These are phyloP conservation scores for Pyricularia sp. DNA, from an alignment of 2,329 filamentous ascomycete genomes.

Conservation along the genomic window DNA sequence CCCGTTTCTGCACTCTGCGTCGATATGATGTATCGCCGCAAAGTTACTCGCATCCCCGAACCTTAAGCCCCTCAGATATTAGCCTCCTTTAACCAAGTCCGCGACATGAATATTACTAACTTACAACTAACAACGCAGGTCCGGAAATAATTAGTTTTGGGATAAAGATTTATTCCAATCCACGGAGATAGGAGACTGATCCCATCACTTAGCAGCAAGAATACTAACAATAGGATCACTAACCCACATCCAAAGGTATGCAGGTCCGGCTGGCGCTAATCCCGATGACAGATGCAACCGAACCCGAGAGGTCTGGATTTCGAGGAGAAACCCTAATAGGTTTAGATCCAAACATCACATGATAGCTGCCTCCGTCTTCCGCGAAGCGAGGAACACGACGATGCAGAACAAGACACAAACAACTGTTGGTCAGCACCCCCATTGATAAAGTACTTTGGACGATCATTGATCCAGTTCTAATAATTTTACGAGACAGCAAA, in stretches of 20 bases:
- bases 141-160: background rate
- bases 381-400: background rate
- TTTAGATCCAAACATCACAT: background rate
- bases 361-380: background rate
- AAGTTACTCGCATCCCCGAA: background rate
- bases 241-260: background rate
- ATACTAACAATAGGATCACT: background rate
- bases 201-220: background rate
- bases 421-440: background rate
- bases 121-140: no score
- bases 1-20: background rate
- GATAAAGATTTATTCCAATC: no score
- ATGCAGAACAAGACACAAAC: background rate
- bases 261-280: background rate
- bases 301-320: background rate
- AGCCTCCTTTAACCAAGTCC: background rate
- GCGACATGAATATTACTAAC: background rate
- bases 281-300: background rate
- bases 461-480: background rate
- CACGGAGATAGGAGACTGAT: background rate
- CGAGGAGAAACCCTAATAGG: background rate
- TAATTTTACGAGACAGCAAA: background rate
- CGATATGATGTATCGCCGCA: background rate
- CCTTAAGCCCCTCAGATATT: background rate
- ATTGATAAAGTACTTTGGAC: background rate